These are phyloP conservation scores for Penicillium sp. DNA, from an alignment of 2,329 filamentous ascomycete species.

Conservation along the genomic window DNA sequence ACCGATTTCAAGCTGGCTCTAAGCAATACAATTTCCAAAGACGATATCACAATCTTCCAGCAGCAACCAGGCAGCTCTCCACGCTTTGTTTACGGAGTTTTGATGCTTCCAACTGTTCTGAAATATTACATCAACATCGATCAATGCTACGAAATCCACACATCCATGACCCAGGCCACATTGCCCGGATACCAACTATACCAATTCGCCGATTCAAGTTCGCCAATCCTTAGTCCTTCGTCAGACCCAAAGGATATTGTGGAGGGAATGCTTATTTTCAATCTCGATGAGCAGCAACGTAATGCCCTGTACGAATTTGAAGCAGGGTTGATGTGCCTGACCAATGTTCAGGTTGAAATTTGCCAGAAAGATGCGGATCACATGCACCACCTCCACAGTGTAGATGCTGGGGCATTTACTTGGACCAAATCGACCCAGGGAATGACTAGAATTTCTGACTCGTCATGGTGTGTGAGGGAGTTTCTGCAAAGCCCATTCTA, in stretches of 20 bases:
- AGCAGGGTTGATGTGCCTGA: neutral
- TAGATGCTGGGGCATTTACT: neutral
- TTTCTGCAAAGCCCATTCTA: neutral
- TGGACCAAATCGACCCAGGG: neutral
- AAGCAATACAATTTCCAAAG: conserved; percentile 22
- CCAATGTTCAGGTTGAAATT: neutral
- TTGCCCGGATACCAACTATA: conserved; percentile 27
- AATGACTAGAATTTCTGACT: neutral
- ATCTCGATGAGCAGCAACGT: neutral
- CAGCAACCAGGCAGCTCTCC: conserved; percentile 15
- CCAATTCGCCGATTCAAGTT: neutral
- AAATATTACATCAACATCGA: conserved; percentile 26
- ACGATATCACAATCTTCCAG: conserved; percentile 20
- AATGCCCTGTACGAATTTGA: neutral
- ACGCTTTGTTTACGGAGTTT: conserved; percentile 30
- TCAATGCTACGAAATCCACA: conserved; percentile 18
- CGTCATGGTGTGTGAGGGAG: neutral
- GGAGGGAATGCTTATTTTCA: neutral
- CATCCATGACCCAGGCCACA: conserved; percentile 30
- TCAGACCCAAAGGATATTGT: neutral
- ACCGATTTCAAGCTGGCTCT: conserved; percentile 26
- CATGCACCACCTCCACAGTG: neutral
- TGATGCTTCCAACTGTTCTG: conserved; percentile 34
- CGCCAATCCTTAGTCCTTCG: neutral
- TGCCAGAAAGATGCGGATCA: neutral